These are phyloP conservation scores for Pisolithus sp. DNA, from an alignment of 768 basidiomycete genomes.

Conservation along the genomic window DNA sequence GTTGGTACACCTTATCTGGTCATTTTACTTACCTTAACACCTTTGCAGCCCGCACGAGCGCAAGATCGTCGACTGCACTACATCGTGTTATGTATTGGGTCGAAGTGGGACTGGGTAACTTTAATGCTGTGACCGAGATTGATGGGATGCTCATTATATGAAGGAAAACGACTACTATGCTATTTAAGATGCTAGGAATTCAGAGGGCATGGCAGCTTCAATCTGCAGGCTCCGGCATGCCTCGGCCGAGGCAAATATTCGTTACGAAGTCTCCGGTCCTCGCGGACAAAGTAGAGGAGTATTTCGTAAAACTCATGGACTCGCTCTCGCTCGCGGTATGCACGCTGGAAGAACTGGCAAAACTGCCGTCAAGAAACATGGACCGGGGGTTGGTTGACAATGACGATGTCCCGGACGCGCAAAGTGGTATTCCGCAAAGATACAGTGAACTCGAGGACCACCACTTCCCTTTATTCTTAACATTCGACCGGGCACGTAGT, in stretches of 20 bases:
- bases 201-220: constrained; percentile 47
- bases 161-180: constrained; percentile 72
- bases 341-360: constrained; percentile 34
- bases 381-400: constrained; percentile 28
- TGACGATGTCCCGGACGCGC: constrained; percentile 30
- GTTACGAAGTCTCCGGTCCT: constrained; percentile 65
- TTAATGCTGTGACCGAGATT: too few species aligned
- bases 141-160: background rate
- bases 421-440: constrained; percentile 30
- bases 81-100: constrained; percentile 62
- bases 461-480: constrained; percentile 67
- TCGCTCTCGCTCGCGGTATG: constrained; percentile 35
- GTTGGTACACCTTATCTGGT: constrained; percentile 6
- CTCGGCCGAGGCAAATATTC: constrained; percentile 61
- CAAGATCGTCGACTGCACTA: constrained; percentile 50
- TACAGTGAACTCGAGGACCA: constrained; percentile 52
- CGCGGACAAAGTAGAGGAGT: constrained; percentile 64
- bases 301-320: constrained; percentile 47
- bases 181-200: constrained; percentile 69
- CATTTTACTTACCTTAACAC: constrained; percentile 11
- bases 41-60: constrained; percentile 38
- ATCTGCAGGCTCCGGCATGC: constrained; percentile 16
- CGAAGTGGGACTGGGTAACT: constrained; percentile 67
- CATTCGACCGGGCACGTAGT: constrained; percentile 49
- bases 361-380: constrained; percentile 15